Evolutionary conservation across 2,329 filamentous ascomycete genomes (phyloP).

Genomic region (Phaeoacremonium minimum): DNA sequence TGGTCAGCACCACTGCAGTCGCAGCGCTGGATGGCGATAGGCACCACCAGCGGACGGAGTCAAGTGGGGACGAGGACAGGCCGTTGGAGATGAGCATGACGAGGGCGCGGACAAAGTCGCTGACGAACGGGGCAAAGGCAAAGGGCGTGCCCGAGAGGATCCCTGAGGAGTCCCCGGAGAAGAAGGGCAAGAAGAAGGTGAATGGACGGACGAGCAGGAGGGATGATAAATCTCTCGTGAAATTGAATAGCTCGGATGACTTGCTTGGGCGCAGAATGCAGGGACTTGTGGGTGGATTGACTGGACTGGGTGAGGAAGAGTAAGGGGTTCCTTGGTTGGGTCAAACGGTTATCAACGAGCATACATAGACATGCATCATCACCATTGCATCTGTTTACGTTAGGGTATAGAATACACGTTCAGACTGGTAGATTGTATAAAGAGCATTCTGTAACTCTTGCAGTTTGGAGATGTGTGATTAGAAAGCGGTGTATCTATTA

Average conservation of each 20-base stretch:
- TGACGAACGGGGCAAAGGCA: constrained; percentile 8
- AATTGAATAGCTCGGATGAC: constrained; percentile 54
- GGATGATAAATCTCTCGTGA: constrained; percentile 41
- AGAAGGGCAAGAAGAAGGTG: constrained; percentile 19
- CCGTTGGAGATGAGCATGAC: constrained; percentile 78
- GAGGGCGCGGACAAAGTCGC: constrained; percentile 23
- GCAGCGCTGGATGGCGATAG: constrained; percentile 21
- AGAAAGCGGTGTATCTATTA: too few relatives aligned
- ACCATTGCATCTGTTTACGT: too few relatives aligned
- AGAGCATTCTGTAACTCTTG: too few relatives aligned
- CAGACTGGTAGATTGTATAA: too few relatives aligned
- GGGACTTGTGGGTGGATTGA: constrained; percentile 49
- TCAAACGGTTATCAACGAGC: too few relatives aligned
- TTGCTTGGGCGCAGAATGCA: constrained; percentile 54
- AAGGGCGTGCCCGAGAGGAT: constrained; percentile 12
- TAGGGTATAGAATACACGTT: too few relatives aligned
- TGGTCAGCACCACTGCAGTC: constrained; percentile 5
- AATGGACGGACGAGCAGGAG: constrained; percentile 18
- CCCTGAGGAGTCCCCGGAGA: constrained; percentile 11
- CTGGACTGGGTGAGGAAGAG: constrained; percentile 43
- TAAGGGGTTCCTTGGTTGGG: too few relatives aligned
- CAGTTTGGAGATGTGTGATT: too few relatives aligned
- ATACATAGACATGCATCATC: too few relatives aligned
- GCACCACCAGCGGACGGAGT: constrained; percentile 52
- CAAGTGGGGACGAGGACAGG: constrained; percentile 72